Evolutionary conservation across 192 early-diverging fungal genomes (phyloP).

Genomic region (Mortierella antarctica): DNA sequence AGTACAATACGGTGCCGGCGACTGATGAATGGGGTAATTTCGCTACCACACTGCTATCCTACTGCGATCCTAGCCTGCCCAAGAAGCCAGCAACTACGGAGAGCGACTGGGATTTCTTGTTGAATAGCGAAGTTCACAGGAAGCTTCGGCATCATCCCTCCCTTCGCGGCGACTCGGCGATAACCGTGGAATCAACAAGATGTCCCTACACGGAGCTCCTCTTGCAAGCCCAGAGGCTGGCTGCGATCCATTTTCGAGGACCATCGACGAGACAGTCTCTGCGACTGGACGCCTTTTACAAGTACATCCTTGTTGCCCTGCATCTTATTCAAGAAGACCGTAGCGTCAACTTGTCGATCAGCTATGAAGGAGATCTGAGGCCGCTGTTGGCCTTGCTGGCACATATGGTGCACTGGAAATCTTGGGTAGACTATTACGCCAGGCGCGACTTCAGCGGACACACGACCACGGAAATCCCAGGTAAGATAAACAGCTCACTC

Average conservation of each 20-base stretch:
- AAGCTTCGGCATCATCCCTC: slow-evolving; percentile 19
- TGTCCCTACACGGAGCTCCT: slow-evolving; percentile 21
- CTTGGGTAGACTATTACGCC: slow-evolving; percentile 52
- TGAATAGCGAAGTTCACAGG: slow-evolving; percentile 21
- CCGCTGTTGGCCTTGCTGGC: slow-evolving; percentile 50
- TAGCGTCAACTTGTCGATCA: slow-evolving; percentile 50
- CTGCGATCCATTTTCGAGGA: background rate
- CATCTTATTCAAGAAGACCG: slow-evolving; percentile 71
- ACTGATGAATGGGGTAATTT: slow-evolving; percentile 56
- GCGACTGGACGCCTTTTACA: slow-evolving; percentile 45
- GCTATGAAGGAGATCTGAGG: slow-evolving; percentile 31
- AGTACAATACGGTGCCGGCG: background rate
- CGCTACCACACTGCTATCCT: slow-evolving; percentile 47
- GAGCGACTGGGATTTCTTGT: slow-evolving; percentile 25
- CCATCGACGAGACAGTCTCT: slow-evolving; percentile 11
- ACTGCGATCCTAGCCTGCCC: slow-evolving; percentile 27
- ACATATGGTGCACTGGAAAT: slow-evolving; percentile 29
- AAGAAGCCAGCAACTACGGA: slow-evolving; percentile 5
- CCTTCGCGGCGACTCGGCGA: slow-evolving; percentile 2
- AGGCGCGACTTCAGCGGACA: slow-evolving; percentile 17
- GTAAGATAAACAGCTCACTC: slow-evolving; percentile 1
- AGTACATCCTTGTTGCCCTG: slow-evolving; percentile 51
- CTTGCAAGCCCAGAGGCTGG: slow-evolving; percentile 13
- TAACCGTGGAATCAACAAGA: background rate
- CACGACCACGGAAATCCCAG: slow-evolving; percentile 14